Conservation (phyloP, 352 stramenopile genomes). For the Phytophthora crassamura region DNA sequence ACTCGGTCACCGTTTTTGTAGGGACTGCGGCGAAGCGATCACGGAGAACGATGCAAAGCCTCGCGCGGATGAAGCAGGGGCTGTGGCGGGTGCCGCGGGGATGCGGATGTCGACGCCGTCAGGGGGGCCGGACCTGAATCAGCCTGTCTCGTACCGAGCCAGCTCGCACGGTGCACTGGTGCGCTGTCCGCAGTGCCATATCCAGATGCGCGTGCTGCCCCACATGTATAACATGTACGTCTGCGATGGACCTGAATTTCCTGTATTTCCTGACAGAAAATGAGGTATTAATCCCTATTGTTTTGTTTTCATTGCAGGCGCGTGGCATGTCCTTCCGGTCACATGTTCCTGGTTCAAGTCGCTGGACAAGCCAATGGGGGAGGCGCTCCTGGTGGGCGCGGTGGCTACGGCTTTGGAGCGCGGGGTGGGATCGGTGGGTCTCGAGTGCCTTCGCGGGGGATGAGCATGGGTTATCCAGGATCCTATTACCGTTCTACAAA, state of each 20-base stretch:
- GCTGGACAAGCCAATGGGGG: constrained; percentile 45
- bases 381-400: constrained; percentile 16
- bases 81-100: neutral
- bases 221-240: constrained; percentile 93
- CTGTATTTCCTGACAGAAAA: neutral
- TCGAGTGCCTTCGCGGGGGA: constrained; percentile 41
- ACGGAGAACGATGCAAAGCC: constrained; percentile 75
- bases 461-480: constrained; percentile 57
- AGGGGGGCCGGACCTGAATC: constrained; percentile 31
- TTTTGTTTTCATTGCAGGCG: constrained; percentile 45
- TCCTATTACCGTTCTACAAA: constrained; percentile 62
- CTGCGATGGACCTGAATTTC: neutral
- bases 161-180: constrained; percentile 87
- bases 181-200: constrained; percentile 85
- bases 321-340: constrained; percentile 80
- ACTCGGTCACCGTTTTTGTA: constrained; percentile 78
- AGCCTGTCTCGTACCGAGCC: constrained; percentile 76
- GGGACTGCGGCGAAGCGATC: constrained; percentile 71
- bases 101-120: constrained; percentile 38
- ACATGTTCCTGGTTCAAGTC: constrained; percentile 90
- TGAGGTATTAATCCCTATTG: constrained; percentile 8
- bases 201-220: constrained; percentile 87
- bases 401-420: constrained; percentile 38
- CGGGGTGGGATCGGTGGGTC: constrained; percentile 27
- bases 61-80: constrained; percentile 47